Base-by-base conservation (phyloP, 2,329 filamentous ascomycete genomes). In the Monilinia fructicola region DNA sequence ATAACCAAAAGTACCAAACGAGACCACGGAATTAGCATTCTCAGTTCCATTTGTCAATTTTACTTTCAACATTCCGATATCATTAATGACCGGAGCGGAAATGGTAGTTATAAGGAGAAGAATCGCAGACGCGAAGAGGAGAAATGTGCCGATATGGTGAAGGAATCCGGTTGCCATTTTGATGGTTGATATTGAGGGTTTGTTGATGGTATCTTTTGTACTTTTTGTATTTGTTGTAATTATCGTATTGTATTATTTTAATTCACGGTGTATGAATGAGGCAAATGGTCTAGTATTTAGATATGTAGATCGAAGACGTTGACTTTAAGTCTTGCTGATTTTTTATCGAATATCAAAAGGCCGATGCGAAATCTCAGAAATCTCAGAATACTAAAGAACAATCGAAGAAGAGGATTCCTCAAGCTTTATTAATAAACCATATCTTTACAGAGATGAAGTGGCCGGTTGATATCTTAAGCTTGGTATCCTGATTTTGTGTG, bases 1-100 rank as follows among this genome's bases (percentile, higher is more conserved):
- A 74, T 82, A 85, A 10, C 87, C 87, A 77, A 87, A 88, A 0
- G 84, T 85, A 54, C 87, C 87, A 75, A 86, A 87, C 3, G 78
- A 80, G 44, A 87, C 76, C 14, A 70, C 67, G 3, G 76, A 77
- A 50, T 80, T 73, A 35, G 77, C 74, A 5, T 74, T 68, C 28
- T 71, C 68, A 12, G 74, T 76, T 35, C 74, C 71, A 69, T 79
- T 78, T 54, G 75, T 76, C 26, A 87, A 77, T 7, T 46, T 77
- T 67, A 89, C 81, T 67, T 80, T 82, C 66, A 89, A 75, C 48
- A 89, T 77, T 54, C 81, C 78, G 54, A 88, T 79, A 70, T 82
- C 71, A 71, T 85, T 79, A 71, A 87, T 81, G 54, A 88, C 83
- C 11, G 87, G 87, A 0, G 86, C 78, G 2, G 85, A 84, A 69